Evolutionary conservation across 768 basidiomycete species (phyloP), one percentile per base, ranked within the genome.

Genomic region (Tylopilus rubrobrunneus): DNA sequence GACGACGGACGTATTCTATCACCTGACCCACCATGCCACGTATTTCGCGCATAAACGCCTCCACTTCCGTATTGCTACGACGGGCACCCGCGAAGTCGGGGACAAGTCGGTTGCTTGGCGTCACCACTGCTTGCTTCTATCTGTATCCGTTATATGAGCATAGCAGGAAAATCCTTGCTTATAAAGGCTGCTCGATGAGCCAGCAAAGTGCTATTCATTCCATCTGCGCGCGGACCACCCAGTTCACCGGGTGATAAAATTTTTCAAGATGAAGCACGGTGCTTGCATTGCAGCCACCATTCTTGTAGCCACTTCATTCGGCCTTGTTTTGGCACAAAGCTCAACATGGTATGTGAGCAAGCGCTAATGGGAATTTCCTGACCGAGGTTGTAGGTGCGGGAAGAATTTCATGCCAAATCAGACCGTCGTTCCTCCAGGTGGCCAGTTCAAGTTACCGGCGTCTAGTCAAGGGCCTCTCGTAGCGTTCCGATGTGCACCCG

Each of bases 401-500:
- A 80, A 81, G 63, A 73, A 79, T 56, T 81, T 67, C 60, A 75
- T 74, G 69, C 34, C 67, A 7, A 68, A 69, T 23, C 65, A 76
- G 50, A 69, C 74, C 1, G 65, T 76, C 7, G 71, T 76, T 17
- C 72, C 73, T 1, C 78, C 80, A 0, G 78, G 76, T 1, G 78
- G 79, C 2, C 69, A 74, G 48, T 81, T 81, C 52, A 67, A 68
- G 7, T 50, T 71, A 1, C 75, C 76, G 1, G 57, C 61, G 0
- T 50, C 57, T 4, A 76, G 75, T 5, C 19, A 61, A 3, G 56
- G 58, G 7, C 74, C 79, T 9, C 68, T 79, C 14, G 65, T 80
- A 1, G 74, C 74, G 0, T 71, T 81, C 42, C 74, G 76, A 42
- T 81, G 79, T 55, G 67, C 74, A 1, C 79, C 78, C 2, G 74